Conservation (phyloP, 345 rosid species). For the Gynandropsis gynandra region DNA sequence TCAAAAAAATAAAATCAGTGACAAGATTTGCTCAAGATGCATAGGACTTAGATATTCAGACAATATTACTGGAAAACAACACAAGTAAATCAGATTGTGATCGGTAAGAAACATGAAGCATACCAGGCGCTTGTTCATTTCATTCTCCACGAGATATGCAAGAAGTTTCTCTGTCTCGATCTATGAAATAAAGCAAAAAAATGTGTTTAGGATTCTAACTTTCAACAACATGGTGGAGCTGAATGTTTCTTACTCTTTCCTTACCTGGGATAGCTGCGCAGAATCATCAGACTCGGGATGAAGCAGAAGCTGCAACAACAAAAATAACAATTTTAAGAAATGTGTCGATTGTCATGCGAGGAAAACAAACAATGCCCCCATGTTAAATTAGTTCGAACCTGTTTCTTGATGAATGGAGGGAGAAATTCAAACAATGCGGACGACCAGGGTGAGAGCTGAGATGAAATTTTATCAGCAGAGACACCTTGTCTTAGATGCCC, state of each 20-base stretch:
- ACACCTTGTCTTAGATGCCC: conserved; percentile 64
- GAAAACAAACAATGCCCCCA: conserved; percentile 8
- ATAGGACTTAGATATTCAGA: neutral
- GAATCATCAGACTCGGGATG: conserved; percentile 97
- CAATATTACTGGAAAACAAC: neutral
- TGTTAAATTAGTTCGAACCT: conserved; percentile 43
- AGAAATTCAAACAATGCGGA: conserved; percentile 82
- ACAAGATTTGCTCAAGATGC: conserved; percentile 10
- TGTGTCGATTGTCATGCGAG: conserved; percentile 2
- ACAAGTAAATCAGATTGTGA: conserved; percentile 1
- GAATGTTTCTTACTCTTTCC: neutral
- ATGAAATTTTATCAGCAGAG: conserved; percentile 57
- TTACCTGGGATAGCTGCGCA: conserved; percentile 99
- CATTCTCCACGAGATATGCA: conserved; percentile 93
- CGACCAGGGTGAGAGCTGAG: conserved; percentile 98
- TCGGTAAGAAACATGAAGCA: conserved; percentile 10
- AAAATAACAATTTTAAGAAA: conserved; percentile 25
- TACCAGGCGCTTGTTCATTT: conserved; percentile 87
- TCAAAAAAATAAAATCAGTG: conserved; percentile 16
- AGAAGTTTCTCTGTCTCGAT: conserved; percentile 97
- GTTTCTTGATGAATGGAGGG: conserved; percentile 83
- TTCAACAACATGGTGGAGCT: neutral
- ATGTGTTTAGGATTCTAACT: conserved; percentile 17
- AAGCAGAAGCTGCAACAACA: conserved; percentile 70
- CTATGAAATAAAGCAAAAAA: conserved; percentile 34